Conservation (phyloP, 1,284 basidiomycete genomes). For the Cutaneotrichosporon mucoides region DNA sequence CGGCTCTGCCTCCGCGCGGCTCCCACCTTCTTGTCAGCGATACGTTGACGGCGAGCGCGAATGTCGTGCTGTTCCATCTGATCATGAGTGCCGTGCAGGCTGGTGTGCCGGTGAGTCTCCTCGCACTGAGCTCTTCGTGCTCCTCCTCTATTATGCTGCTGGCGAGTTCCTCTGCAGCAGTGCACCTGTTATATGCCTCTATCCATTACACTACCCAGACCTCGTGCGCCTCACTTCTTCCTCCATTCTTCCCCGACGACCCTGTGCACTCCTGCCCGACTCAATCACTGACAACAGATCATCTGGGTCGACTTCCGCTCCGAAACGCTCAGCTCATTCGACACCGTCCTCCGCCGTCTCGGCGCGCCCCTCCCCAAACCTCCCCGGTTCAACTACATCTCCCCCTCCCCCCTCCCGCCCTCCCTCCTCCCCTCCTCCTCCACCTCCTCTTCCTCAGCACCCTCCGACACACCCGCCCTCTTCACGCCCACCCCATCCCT, state of each 20-base stretch:
- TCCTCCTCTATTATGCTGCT: no score
- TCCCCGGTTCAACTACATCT: conserved; percentile 24
- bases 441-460: no score
- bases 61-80: conserved; percentile 43
- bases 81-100: conserved; percentile 27
- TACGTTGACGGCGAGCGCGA: conserved; percentile 36
- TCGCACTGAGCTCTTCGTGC: no score
- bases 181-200: no score
- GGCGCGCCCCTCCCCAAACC: conserved; percentile 7
- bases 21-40: conserved; percentile 44
- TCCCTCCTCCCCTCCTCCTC: conserved; percentile 18
- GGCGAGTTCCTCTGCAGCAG: no score
- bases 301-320: conserved; percentile 42
- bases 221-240: no score
- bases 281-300: conserved; percentile 19
- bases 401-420: conserved; percentile 32
- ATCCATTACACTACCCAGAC: no score
- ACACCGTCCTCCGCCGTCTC: conserved; percentile 11
- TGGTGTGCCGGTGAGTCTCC: conserved; percentile 19
- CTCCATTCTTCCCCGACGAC: no score
- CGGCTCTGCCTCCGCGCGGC: conserved; percentile 31
- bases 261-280: no score
- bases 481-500: conserved; percentile 27
- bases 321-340: conserved; percentile 33
- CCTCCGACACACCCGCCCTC: no score